Percentiles rank a stretch among this genome's conserved stretches.
phyloP scores from a whole-genome alignment of 2,329 filamentous ascomycete genomes.

The Xenoacremonium recifei region DNA sequence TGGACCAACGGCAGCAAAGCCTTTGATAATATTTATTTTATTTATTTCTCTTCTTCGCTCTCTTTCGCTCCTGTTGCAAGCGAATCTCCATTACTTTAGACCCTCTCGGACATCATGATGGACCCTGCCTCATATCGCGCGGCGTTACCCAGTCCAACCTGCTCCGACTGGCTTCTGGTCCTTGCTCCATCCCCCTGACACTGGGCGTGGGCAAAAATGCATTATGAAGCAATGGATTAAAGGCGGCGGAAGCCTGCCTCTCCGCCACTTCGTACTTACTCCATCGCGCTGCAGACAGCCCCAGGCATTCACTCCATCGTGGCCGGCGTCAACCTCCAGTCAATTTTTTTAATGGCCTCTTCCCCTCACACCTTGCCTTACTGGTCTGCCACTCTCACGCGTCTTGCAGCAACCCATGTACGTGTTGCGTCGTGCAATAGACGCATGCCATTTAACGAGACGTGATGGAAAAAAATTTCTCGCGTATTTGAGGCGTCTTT shows the following conservation, averaged over 20 bases:
- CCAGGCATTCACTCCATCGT: conserved; percentile 19
- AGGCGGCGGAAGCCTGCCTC: conserved; percentile 1
- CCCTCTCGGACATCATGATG: too few relatives aligned
- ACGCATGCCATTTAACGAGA: conserved; percentile 14
- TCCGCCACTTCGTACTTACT: conserved; percentile 10
- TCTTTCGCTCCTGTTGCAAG: conserved; percentile 15
- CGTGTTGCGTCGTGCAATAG: conserved; percentile 24
- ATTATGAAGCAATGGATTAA: conserved; percentile 15
- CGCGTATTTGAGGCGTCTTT: conserved; percentile 20
- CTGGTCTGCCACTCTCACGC: conserved; percentile 21
- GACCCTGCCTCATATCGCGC: conserved; percentile 11
- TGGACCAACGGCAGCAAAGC: conserved; percentile 17
- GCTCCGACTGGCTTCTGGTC: conserved; percentile 19
- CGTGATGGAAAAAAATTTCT: too few relatives aligned
- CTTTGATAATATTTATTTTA: conserved; percentile 22
- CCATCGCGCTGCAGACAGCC: conserved; percentile 12
- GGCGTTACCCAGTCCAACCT: conserved; percentile 12
- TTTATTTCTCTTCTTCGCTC: conserved; percentile 8
- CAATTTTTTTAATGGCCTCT: conserved; percentile 13
- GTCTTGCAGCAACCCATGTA: conserved; percentile 28
- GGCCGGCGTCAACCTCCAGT: conserved; percentile 16
- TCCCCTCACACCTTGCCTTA: conserved; percentile 18
- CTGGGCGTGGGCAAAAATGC: conserved; percentile 13
- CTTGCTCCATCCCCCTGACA: conserved; percentile 11
- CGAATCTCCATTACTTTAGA: too few relatives aligned